A percentile compares a stretch with the other conserved stretches of the same genome.
Evolutionary conservation across 2,329 filamentous ascomycete species (phyloP).

Genomic region (Amesomyces nigricolor): DNA sequence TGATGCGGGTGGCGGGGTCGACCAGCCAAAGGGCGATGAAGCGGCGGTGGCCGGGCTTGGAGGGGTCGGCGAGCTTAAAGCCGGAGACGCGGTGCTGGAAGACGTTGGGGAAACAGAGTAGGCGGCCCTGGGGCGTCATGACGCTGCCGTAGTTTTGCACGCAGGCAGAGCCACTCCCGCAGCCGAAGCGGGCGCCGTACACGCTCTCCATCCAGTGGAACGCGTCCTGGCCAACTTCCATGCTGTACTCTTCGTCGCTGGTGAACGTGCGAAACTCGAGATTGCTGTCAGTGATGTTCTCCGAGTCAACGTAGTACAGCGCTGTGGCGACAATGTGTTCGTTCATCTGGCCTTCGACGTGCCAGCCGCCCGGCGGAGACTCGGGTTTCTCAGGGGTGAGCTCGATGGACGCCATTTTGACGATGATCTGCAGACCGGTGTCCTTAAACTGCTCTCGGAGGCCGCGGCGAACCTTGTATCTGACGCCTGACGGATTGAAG

Average conservation of each 20-base stretch:
- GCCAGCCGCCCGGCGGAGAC: slow-evolving; percentile 45
- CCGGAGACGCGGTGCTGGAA: slow-evolving; percentile 46
- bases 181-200: slow-evolving; percentile 17
- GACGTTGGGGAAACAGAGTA: slow-evolving; percentile 40
- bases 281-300: slow-evolving; percentile 43
- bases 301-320: slow-evolving; percentile 47
- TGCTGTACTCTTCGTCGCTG: slow-evolving; percentile 11
- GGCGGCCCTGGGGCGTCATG: slow-evolving; percentile 35
- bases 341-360: slow-evolving; percentile 45
- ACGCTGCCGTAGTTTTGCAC: slow-evolving; percentile 41
- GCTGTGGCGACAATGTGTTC: slow-evolving; percentile 52
- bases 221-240: slow-evolving; percentile 11
- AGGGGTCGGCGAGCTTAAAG: slow-evolving; percentile 45
- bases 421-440: slow-evolving; percentile 53
- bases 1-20: slow-evolving; percentile 47
- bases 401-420: slow-evolving; percentile 56
- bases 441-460: slow-evolving; percentile 28
- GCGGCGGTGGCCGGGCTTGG: slow-evolving; percentile 48
- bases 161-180: slow-evolving; percentile 7
- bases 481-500: slow-evolving; percentile 12
- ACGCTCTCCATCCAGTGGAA: slow-evolving; percentile 19
- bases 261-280: slow-evolving; percentile 40
- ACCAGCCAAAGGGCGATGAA: slow-evolving; percentile 55
- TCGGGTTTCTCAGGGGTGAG: slow-evolving; percentile 50
- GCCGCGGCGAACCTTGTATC: slow-evolving; percentile 11